A percentile compares a stretch with the other conserved stretches of the same genome.
Conservation (phyloP, 2,329 filamentous ascomycete species). For the Alternaria ethzedia region DNA sequence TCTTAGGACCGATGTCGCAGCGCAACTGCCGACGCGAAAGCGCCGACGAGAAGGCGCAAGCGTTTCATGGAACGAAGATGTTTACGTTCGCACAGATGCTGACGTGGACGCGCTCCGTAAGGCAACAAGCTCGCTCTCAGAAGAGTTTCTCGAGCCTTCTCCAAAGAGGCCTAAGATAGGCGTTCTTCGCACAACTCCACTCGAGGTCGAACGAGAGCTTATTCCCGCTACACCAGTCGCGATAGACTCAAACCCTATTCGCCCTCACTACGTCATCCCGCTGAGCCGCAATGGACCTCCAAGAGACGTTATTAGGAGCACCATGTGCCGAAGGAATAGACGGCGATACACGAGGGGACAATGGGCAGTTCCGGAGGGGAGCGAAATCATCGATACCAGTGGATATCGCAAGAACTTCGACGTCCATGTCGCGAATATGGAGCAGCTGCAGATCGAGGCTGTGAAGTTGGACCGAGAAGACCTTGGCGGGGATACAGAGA, state of each 20-base stretch:
- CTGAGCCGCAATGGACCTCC: not conserved
- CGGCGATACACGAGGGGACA: not conserved
- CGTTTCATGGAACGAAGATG: conserved; percentile 2
- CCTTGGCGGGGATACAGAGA: not conserved
- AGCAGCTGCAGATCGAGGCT: not conserved
- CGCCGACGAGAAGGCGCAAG: not conserved
- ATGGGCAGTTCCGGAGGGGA: not conserved
- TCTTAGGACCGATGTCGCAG: not conserved
- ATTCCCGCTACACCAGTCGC: not conserved
- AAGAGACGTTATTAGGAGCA: not conserved
- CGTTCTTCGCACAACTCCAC: not conserved
- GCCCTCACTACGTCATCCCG: not conserved
- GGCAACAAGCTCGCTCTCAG: not conserved
- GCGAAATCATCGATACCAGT: not conserved
- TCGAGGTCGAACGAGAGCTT: not conserved
- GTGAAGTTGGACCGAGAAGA: not conserved
- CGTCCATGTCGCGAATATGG: not conserved
- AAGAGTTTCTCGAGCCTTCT: not conserved
- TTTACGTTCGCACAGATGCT: conserved; percentile 5
- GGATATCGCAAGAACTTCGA: not conserved
- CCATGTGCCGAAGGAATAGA: not conserved
- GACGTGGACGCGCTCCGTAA: conserved; percentile 16
- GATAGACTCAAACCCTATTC: not conserved
- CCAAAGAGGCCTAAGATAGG: not conserved
- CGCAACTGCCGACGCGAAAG: conserved; percentile 2